Conservation (phyloP, 2,329 filamentous ascomycete species). For the Stromatinia cepivora region DNA sequence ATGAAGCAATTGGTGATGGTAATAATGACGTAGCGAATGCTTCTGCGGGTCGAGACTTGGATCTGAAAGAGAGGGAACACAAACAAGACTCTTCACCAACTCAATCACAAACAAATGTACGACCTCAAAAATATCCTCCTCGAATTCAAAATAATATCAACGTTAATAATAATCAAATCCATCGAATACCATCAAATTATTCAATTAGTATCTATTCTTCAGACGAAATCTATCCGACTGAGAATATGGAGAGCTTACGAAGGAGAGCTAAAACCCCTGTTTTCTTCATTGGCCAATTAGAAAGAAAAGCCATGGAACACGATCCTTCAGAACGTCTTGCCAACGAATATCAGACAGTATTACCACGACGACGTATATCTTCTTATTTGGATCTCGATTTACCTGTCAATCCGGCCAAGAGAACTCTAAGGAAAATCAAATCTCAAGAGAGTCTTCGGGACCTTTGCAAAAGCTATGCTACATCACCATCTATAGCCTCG, state of each 20-base stretch:
- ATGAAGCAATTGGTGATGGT: constrained; percentile 11
- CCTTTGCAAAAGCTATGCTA: constrained; percentile 27
- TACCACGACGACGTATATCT: constrained; percentile 25
- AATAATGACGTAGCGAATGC: constrained; percentile 18
- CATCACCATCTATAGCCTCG: constrained; percentile 15
- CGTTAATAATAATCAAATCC: neutral
- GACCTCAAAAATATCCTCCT: constrained; percentile 4
- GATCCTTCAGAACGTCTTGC: constrained; percentile 33
- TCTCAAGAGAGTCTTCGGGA: constrained; percentile 37
- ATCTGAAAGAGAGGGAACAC: constrained; percentile 7
- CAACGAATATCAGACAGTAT: constrained; percentile 33
- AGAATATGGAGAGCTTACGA: constrained; percentile 18
- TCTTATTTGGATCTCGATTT: constrained; percentile 13
- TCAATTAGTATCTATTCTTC: constrained; percentile 27
- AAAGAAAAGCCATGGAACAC: constrained; percentile 25
- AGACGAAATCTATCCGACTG: constrained; percentile 3
- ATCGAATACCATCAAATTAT: constrained; percentile 18
- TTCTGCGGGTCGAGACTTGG: constrained; percentile 9
- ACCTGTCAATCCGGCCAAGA: constrained; percentile 21
- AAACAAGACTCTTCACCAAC: constrained; percentile 13
- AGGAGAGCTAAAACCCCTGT: constrained; percentile 37
- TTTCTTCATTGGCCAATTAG: constrained; percentile 37
- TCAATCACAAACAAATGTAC: constrained; percentile 13
- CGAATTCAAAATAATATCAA: constrained; percentile 3
- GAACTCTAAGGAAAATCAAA: constrained; percentile 37